Base-by-base conservation (phyloP, 73 alveolate species). In the Blepharisma stoltei region DNA sequence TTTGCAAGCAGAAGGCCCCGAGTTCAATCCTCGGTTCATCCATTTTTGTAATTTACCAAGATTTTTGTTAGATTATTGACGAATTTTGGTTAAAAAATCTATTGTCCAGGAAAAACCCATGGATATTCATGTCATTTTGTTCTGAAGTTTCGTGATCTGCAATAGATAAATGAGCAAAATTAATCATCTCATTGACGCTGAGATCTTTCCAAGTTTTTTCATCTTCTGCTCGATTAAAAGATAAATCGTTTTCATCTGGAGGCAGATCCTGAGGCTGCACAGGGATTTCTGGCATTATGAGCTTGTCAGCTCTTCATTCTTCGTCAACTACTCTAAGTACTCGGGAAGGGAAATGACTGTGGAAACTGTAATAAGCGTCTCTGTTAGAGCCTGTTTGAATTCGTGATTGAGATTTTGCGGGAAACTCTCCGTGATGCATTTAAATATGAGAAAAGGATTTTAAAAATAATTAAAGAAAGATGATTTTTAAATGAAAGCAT, bases 111-210 rank as follows among this genome's bases (percentile, higher is more conserved):
- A 50, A 50, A 18, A 50, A 50, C 21, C 65, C 65, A 50, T 50
- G 21, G 65, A 50, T 50, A 11, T 50, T 11, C 21, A 14, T 18
- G 4, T 50, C 65, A 50, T 50, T 50, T 50, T 50, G 65, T 50
- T 50, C 65, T 50, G 65, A 50, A 50, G n/a, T 50, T 50, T 50
- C 65, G 27, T 18, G n/a, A 14, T 50, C 65, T 18, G 65, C n/a
- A 11, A 50, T 14, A 14, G 65, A 50, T 14, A 50, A 18, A 50
- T 11, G n/a, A 1, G 65, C n/a, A 11, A 50, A 50, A 18, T 50
- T 50, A 18, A 50, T 50, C 65, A 50, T 50, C 21, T 50, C 65
- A 50, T 50, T 50, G 65, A 50, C 21, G 4, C 65, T 50, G n/a
- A 50, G 21, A 18, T 50, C 65, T 18, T 50, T 50, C 65, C 65